A percentile compares a stretch with the other conserved stretches of the same genome.
Conservation (phyloP, 805 yeast species). For the Nematodospora valgi region DNA sequence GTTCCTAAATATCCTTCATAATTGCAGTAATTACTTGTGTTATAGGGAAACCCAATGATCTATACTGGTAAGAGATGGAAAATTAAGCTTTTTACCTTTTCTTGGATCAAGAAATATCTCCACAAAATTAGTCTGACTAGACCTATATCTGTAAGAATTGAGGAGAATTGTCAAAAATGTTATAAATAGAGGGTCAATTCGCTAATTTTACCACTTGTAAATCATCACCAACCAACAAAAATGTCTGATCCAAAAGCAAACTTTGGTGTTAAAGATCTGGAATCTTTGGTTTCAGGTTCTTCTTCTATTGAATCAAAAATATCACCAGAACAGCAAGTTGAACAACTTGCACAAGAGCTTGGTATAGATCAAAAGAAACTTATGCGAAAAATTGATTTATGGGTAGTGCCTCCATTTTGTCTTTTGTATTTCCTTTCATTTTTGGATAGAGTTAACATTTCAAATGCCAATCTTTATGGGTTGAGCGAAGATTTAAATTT, state of each 20-base stretch:
- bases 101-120: too few relatives aligned
- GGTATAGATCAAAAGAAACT: constrained; percentile 54
- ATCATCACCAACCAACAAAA: not conserved
- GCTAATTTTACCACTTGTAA: too few relatives aligned
- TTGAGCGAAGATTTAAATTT: constrained; percentile 53
- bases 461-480: constrained; percentile 77
- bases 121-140: too few relatives aligned
- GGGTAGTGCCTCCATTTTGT: constrained; percentile 76
- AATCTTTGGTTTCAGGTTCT: constrained; percentile 1
- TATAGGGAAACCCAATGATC: too few relatives aligned
- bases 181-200: too few relatives aligned
- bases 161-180: too few relatives aligned
- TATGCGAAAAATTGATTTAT: constrained; percentile 62
- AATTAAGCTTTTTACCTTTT: too few relatives aligned
- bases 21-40: too few relatives aligned
- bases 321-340: constrained; percentile 12
- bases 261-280: constrained; percentile 8
- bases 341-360: constrained; percentile 20
- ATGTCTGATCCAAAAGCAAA: constrained; percentile 3
- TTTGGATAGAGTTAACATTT: constrained; percentile 77
- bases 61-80: too few relatives aligned
- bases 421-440: constrained; percentile 72
- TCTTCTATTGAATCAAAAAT: not conserved
- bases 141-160: too few relatives aligned
- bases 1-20: too few relatives aligned